phyloP scores from a whole-genome alignment of 345 rosid species.

The Luvunga scandens region DNA sequence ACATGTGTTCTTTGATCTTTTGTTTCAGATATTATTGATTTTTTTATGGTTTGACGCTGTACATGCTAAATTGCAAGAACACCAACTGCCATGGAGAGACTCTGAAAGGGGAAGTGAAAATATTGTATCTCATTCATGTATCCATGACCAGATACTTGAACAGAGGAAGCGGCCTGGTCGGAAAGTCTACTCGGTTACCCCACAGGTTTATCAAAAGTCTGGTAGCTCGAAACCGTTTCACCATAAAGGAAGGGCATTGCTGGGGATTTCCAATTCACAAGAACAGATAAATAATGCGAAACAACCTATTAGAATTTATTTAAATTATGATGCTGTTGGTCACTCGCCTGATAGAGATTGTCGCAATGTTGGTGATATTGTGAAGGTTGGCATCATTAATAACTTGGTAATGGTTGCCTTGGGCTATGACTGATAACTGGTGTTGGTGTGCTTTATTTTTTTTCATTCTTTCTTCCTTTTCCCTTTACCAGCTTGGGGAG shows the following conservation, averaged over 20 bases:
- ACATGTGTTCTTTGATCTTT: neutral
- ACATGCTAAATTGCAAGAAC: slow-evolving; percentile 35
- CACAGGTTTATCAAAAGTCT: slow-evolving; percentile 76
- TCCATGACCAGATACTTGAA: slow-evolving; percentile 88
- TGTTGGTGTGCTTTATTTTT: slow-evolving; percentile 9
- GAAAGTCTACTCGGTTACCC: slow-evolving; percentile 77
- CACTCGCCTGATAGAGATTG: slow-evolving; percentile 93
- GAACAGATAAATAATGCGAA: slow-evolving; percentile 49
- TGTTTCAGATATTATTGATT: slow-evolving; percentile 60
- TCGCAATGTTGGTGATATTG: slow-evolving; percentile 72
- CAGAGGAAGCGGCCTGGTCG: slow-evolving; percentile 86
- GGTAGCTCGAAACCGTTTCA: slow-evolving; percentile 35
- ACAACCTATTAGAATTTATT: slow-evolving; percentile 88
- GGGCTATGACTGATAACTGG: slow-evolving; percentile 12
- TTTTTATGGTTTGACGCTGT: slow-evolving; percentile 47
- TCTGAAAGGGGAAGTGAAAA: slow-evolving; percentile 40
- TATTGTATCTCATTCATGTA: slow-evolving; percentile 78
- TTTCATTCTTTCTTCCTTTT: neutral
- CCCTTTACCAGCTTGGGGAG: slow-evolving; percentile 77
- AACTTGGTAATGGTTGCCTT: slow-evolving; percentile 11
- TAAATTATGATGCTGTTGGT: slow-evolving; percentile 98
- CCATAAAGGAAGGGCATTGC: slow-evolving; percentile 74
- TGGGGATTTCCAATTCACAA: slow-evolving; percentile 36
- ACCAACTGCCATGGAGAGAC: slow-evolving; percentile 34
- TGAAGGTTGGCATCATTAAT: slow-evolving; percentile 59